A percentile compares a stretch with the other conserved stretches of the same genome.
These are phyloP conservation scores for Diaporthe eres DNA, from an alignment of 2,329 filamentous ascomycete genomes.

Conservation along the genomic window DNA sequence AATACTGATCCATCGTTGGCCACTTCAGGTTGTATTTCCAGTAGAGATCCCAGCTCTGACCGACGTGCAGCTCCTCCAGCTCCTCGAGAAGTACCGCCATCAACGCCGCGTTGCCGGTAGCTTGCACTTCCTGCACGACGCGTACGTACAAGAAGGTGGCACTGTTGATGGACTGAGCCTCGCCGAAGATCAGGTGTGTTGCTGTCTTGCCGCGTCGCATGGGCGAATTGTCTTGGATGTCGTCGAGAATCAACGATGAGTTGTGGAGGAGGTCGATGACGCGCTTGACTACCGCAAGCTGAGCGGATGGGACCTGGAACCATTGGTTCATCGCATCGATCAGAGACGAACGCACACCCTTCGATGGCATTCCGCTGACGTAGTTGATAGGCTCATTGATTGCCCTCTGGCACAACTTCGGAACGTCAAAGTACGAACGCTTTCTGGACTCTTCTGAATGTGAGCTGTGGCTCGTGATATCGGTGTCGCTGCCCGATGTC, in stretches of 20 bases:
- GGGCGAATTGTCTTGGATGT: slow-evolving; percentile 16
- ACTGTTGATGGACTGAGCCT: slow-evolving; percentile 19
- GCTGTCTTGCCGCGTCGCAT: slow-evolving; percentile 10
- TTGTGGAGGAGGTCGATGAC: slow-evolving; percentile 17
- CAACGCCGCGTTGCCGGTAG: background rate
- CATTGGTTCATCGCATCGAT: slow-evolving; percentile 20
- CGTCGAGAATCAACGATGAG: slow-evolving; percentile 21
- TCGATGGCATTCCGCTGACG: slow-evolving; percentile 16
- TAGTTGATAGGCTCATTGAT: slow-evolving; percentile 18
- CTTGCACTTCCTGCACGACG: background rate
- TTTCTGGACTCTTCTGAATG: background rate
- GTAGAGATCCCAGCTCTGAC: slow-evolving; percentile 47
- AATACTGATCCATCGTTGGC: slow-evolving; percentile 45
- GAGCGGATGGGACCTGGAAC: background rate
- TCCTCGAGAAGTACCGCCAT: slow-evolving; percentile 28
- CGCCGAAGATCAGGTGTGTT: slow-evolving; percentile 14
- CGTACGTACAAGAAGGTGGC: slow-evolving; percentile 7
- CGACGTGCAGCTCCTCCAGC: slow-evolving; percentile 42
- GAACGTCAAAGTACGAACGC: background rate
- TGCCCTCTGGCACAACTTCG: background rate
- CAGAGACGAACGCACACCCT: slow-evolving; percentile 2
- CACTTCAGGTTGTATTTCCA: slow-evolving; percentile 43
- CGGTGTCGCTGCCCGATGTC: slow-evolving; percentile 9
- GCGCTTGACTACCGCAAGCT: background rate
- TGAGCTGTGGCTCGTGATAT: slow-evolving; percentile 10